Conservation (phyloP, 805 yeast genomes). For the Nakazawaea pomicola region DNA sequence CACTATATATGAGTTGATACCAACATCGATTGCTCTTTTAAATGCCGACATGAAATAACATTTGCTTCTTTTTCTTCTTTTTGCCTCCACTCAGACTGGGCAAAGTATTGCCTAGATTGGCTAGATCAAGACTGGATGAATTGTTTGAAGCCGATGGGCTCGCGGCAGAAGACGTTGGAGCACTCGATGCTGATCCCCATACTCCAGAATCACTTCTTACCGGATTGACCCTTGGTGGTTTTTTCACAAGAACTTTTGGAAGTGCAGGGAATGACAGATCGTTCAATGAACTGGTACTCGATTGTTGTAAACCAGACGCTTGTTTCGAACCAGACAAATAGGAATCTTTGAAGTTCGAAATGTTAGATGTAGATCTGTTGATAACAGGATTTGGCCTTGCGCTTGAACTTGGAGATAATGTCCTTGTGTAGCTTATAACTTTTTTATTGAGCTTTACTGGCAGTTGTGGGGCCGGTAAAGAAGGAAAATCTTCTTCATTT, state of each 20-base stretch:
- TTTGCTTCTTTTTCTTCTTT: slow-evolving; percentile 48
- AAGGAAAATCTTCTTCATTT: slow-evolving; percentile 8
- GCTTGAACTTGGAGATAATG: neutral
- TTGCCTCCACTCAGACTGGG: slow-evolving; percentile 25
- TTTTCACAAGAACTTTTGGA: slow-evolving; percentile 34
- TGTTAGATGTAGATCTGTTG: neutral
- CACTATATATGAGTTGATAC: neutral
- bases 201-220: slow-evolving; percentile 23
- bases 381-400: slow-evolving; percentile 15
- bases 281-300: too few species aligned
- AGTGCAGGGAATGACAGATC: slow-evolving; percentile 45
- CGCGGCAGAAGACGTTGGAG: slow-evolving; percentile 2
- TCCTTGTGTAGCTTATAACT: slow-evolving; percentile 8
- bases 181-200: slow-evolving; percentile 24
- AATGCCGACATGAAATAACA: slow-evolving; percentile 47
- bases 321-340: slow-evolving; percentile 6
- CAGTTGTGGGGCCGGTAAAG: slow-evolving; percentile 10
- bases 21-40: slow-evolving; percentile 14
- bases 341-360: slow-evolving; percentile 1
- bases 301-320: too few species aligned
- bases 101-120: slow-evolving; percentile 17
- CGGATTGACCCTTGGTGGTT: slow-evolving; percentile 59
- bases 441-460: slow-evolving; percentile 2
- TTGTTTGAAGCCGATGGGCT: slow-evolving; percentile 3
- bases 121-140: slow-evolving; percentile 19